Evolutionary conservation across 768 basidiomycete species (phyloP).

Genomic region (Rubroboletus pulcherrimus): DNA sequence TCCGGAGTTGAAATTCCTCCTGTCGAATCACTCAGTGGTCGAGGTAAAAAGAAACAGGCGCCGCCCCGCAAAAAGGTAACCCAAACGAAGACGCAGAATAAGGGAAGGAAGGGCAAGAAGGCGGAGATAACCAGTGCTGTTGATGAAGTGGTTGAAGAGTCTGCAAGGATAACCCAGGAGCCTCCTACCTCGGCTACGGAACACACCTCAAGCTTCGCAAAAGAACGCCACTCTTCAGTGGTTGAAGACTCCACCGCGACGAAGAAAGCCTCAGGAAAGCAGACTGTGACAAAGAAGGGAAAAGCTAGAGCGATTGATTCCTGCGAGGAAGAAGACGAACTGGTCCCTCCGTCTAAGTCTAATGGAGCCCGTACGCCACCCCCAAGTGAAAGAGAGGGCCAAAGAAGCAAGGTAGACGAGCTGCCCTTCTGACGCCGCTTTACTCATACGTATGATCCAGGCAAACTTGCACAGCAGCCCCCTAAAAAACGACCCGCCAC

Average conservation of each 20-base stretch:
- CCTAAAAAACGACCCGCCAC: not conserved
- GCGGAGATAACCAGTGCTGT: constrained; percentile 12
- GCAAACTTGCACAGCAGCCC: constrained; percentile 9
- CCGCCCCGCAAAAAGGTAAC: constrained; percentile 21
- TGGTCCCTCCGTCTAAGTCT: not conserved
- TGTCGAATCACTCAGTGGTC: not conserved
- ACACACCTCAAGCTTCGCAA: not conserved
- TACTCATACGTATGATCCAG: constrained; percentile 8
- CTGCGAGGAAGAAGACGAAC: constrained; percentile 26
- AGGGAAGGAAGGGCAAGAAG: constrained; percentile 30
- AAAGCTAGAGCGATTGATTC: constrained; percentile 27
- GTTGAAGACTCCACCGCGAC: constrained; percentile 4
- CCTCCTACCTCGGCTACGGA: not conserved
- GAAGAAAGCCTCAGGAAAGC: constrained; percentile 20
- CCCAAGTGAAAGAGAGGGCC: constrained; percentile 1
- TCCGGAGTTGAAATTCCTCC: constrained; percentile 28
- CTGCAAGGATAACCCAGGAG: not conserved
- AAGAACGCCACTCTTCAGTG: not conserved
- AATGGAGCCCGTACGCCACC: not conserved
- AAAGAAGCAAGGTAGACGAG: constrained; percentile 15
- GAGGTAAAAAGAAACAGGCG: constrained; percentile 11
- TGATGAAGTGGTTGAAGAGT: constrained; percentile 8
- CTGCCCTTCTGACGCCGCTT: not conserved
- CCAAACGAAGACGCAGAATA: constrained; percentile 16
- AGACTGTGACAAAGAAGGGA: constrained; percentile 20